These are phyloP conservation scores for Phytophthora nicotianae DNA, from an alignment of 352 stramenopile species.

Conservation along the genomic window DNA sequence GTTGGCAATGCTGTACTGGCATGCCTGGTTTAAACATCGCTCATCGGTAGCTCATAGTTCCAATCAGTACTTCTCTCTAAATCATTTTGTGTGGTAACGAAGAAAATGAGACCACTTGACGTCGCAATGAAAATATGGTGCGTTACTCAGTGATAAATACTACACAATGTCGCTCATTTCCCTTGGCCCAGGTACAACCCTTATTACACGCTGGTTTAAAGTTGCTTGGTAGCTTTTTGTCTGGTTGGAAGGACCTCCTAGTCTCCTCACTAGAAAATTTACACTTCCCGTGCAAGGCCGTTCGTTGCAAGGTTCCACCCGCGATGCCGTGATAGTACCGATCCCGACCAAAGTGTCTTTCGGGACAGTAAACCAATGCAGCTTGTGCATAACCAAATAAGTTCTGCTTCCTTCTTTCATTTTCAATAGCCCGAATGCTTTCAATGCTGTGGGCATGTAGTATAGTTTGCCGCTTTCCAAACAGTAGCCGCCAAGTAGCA, in stretches of 20 bases:
- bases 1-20: no score
- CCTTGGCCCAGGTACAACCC: background rate
- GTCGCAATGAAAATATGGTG: no score
- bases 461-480: slow-evolving; percentile 20
- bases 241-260: slow-evolving; percentile 8
- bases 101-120: no score
- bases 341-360: slow-evolving; percentile 17
- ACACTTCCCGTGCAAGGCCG: slow-evolving; percentile 16
- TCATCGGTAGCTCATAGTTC: no score
- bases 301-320: slow-evolving; percentile 21
- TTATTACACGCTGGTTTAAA: background rate
- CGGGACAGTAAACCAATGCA: slow-evolving; percentile 19
- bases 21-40: no score
- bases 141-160: no score
- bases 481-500: slow-evolving; percentile 15
- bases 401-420: slow-evolving; percentile 25
- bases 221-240: background rate
- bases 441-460: slow-evolving; percentile 16
- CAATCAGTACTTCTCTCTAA: no score
- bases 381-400: slow-evolving; percentile 15
- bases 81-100: no score
- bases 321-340: slow-evolving; percentile 5
- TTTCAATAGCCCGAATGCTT: slow-evolving; percentile 19
- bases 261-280: slow-evolving; percentile 10
- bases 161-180: background rate